Base-by-base conservation (phyloP, 495 filamentous ascomycete species). In the Elasticomyces elasticus region DNA sequence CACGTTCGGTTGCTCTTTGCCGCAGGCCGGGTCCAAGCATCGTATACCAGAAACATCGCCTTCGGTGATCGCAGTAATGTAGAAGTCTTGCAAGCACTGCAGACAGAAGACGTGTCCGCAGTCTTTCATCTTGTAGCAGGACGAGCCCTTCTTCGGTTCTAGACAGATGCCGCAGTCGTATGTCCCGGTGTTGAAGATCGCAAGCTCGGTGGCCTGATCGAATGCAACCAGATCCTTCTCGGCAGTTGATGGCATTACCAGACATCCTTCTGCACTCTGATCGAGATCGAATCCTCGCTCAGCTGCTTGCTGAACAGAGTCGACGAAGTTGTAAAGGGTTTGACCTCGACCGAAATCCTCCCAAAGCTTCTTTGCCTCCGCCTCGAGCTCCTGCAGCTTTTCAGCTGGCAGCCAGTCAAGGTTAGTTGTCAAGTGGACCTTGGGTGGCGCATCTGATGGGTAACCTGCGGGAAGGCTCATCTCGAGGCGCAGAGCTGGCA, bases 51-150 rank as follows among this genome's bases (percentile, higher is more conserved):
- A 74, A 2, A 98, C 73, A 60, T 94, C 82, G 1, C 92, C 92
- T 65, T 95, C 86, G 0, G 76, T 77, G 62, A 98, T 96, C 61
- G 85, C 86, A 44, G 75, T 81, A 60, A 84, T 89, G 72, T 92
- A 98, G 58, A 87, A 96, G 60, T 89, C 87, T 59, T 87, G 84
- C 19, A 98, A 70, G 61, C 92, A 98, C 2, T 74, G 58, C 31
- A 84, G 69, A 65, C 92, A 98, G 62, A 97, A 98, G 26, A 98
- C 89, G 62, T 98, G 92, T 0, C 78, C 81, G 66, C 92, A 98
- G 28, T 79, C 78, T 19, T 82, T 64, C 65, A 96, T 75, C 4
- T 77, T 77, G 68, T 96, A 84, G 67, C 92, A 97, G 23, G 73
- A 78, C 0, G 71, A 60, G 3, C 92, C 92, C 67, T 95, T 96